Base-by-base conservation (phyloP, 306 rosid species). In the Sesbania bispinosa region DNA sequence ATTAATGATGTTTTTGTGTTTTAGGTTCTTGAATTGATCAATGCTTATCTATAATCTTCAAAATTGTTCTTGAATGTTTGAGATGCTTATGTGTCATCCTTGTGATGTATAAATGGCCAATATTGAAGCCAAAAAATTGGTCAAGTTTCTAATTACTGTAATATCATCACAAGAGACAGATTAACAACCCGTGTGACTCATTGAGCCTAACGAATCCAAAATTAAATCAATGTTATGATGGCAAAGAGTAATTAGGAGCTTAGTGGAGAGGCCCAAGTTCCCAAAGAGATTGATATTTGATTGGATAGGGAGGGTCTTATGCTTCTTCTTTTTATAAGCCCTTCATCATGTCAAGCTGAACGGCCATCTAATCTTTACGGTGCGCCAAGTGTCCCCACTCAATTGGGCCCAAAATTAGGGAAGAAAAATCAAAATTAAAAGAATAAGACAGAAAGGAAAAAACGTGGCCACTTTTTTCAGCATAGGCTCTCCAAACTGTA, bases 231-330 rank as follows among this genome's bases (percentile, higher is more conserved):
- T 54, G 75, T 67, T 71, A 71, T 79, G 76, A 71, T 74, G 41
- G 68, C 62, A 39, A 71, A 67, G 69, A 46, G 50, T 72, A 15
- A 73, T 13, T n/a, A 78, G 79, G 79, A 77, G 78, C n/a, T 61
- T 62, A 75, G 76, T 82, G 79, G 83, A 77, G 92, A 88, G 89
- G 88, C 96, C 96, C 98, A 90, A 93, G 92, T 93, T 87, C 98
- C 98, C 72, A 93, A 90, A 88, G 98, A 86, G 96, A 93, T 93
- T 75, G 86, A 83, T 77, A 60, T 36, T 80, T 79, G 90, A 89
- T 86, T 65, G 85, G 83, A 85, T 61, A 41, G 71, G 69, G 87
- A 79, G 92, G 93, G 87, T 80, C 87, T 80, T 71, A 15, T 75
- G 76, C 87, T 42, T 79, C 80, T 77, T 81, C 84, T 81, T 90